These are phyloP conservation scores for Hygrophila difformis DNA, from an alignment of 257 asterid genomes.

Conservation along the genomic window DNA sequence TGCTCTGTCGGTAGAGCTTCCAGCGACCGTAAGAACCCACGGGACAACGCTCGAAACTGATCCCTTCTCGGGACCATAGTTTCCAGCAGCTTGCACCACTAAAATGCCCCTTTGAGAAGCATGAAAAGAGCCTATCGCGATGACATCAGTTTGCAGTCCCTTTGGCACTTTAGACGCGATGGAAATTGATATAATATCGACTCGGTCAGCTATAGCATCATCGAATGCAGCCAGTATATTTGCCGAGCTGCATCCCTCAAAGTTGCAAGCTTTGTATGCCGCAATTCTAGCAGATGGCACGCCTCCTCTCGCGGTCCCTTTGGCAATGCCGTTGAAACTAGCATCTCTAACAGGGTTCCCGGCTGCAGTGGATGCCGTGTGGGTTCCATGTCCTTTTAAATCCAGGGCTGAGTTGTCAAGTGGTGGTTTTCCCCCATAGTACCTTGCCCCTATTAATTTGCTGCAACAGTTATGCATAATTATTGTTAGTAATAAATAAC, in stretches of 20 bases:
- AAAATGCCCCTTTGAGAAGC: constrained; percentile 12
- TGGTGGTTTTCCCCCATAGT: not conserved
- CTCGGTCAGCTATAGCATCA: constrained; percentile 48
- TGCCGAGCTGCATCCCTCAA: accelerated
- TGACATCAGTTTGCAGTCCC: not conserved
- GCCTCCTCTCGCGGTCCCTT: constrained; percentile 36
- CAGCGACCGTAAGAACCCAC: constrained; percentile 27
- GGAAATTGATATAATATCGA: constrained; percentile 29
- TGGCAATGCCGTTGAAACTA: constrained; percentile 23
- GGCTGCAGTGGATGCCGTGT: constrained; percentile 40
- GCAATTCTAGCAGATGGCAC: constrained; percentile 35
- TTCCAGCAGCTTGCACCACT: constrained; percentile 15
- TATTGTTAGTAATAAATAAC: no score
- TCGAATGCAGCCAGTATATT: constrained; percentile 31
- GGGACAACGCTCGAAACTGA: constrained; percentile 5
- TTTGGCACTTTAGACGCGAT: not conserved
- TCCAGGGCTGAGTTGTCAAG: constrained; percentile 18
- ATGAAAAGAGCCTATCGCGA: constrained; percentile 24
- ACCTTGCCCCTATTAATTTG: constrained; percentile 37
- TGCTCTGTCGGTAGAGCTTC: constrained; percentile 19
- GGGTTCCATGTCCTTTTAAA: constrained; percentile 27
- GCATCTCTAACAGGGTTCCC: constrained; percentile 22
- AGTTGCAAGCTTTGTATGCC: constrained; percentile 19
- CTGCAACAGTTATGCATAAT: constrained; percentile 8
- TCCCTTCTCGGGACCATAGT: not conserved